Base-by-base conservation (phyloP, 345 rosid species). In the Melastoma malabathricum region DNA sequence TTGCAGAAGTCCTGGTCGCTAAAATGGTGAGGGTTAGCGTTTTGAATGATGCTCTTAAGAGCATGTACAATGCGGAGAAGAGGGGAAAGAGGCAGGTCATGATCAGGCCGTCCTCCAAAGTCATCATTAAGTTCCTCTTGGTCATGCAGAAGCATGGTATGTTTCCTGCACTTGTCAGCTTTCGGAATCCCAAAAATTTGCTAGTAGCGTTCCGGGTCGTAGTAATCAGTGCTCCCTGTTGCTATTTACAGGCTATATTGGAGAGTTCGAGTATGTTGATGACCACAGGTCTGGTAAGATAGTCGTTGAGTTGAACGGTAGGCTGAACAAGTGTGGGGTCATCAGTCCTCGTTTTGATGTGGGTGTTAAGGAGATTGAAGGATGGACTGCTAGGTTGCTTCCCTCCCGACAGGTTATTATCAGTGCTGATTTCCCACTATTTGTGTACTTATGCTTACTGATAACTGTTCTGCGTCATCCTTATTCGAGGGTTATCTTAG, bases 91-190 rank as follows among this genome's bases (percentile, higher is more conserved):
- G 80, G 3, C 80, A 75, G 69, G 80, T 68, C 66, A 68, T 75
- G 76, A 71, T 75, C 69, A 57, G 76, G 56, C 80, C 80, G 23
- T 75, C 80, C 6, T 75, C 80, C 1, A 75, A 75, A 48, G 80
- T 75, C 13, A 71, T 75, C 59, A 62, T 75, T 58, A 75, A 75
- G 69, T 75, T 75, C 63, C 80, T 75, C 17, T 31, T 75, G 62
- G 80, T 75, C 0, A 75, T 75, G 80, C 80, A 75, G 63, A 75
- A 75, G 72, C 76, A 75, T 31, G 80, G 80, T 75, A 58, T 41
- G 71, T 49, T 20, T n/a, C n/a, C 34, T 50, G 12, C 41, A 34
- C 10, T 34, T 34, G 41, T 34, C 12, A 8, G 41, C 9, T 7
- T 34, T 9, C 12, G 10, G 41, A 34, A 34, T 34, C 41, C 41